Evolutionary conservation across 305 asterid genomes (phyloP), one percentile per base, ranked within the genome.

Genomic region (Solanum hybrid): DNA sequence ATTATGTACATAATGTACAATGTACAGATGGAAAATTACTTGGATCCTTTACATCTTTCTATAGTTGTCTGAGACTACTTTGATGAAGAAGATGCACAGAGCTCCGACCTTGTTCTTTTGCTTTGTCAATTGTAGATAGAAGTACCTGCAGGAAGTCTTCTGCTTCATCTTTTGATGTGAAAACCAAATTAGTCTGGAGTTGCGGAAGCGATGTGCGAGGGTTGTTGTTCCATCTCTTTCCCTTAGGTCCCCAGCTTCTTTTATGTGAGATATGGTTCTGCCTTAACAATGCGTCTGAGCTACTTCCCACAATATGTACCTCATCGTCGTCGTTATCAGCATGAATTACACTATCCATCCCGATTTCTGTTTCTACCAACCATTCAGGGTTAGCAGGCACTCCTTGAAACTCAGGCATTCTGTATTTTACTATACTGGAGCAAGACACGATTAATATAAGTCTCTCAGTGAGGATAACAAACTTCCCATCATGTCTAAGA

Each of bases 221-320:
- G 88, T 89, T 90, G 79, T 88, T 90, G 86, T 90, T 92, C 96
- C 94, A 90, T 71, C 87, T 86, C 92, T 92, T 94, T 85, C 93
- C 94, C 87, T 88, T 92, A 17, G 90, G 90, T 87, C 89, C 90
- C 5, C 84, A 90, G 85, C 92, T 92, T 36, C 93, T 91, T 72
- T 92, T 93, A 56, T 94, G 96, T 89, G 90, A 92, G 89, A 89
- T 93, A 29, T 87, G 94, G 84, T 90, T 91, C 90, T 93, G 96
- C 89, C 93, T 90, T 24, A 92, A 91, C 2, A 93, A 92, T 14
- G 94, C 82, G 88, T 95, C 98, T 2, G 92, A 91, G 71, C 94
- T 95, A 87, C 98, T 96, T 90, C 98, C 99, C 60, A 97, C 98
- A 76, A 97, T 95, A 92, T 97, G 98, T 27, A 96, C 97, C 88